These are phyloP conservation scores for Trypanosoma mega DNA, from an alignment of 208 protist genomes.

Conservation along the genomic window DNA sequence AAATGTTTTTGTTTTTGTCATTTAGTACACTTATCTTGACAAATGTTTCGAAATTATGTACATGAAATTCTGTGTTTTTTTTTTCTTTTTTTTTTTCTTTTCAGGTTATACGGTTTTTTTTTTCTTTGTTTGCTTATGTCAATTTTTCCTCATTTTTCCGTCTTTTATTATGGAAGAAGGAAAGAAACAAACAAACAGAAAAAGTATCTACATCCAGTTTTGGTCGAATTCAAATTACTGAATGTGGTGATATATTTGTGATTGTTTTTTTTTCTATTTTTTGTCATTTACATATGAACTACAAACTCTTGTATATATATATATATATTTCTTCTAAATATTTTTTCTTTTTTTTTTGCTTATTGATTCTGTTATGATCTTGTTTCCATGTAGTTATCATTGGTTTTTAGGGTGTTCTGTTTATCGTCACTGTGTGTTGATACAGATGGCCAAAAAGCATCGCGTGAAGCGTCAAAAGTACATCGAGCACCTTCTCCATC, in stretches of 20 bases:
- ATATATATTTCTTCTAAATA: too few relatives aligned
- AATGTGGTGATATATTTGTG: too few relatives aligned
- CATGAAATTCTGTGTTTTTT: neutral
- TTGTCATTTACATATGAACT: too few relatives aligned
- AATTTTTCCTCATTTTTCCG: slow-evolving; percentile 2
- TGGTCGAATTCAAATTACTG: too few relatives aligned
- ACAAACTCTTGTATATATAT: too few relatives aligned
- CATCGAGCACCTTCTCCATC: slow-evolving; percentile 59
- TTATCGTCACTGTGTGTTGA: neutral
- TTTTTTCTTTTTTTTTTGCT: too few relatives aligned
- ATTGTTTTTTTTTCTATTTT: too few relatives aligned
- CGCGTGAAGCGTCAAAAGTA: slow-evolving; percentile 86
- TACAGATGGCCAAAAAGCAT: slow-evolving; percentile 86
- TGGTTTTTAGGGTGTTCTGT: too few relatives aligned
- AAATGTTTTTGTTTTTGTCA: slow-evolving; percentile 4
- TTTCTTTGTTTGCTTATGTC: slow-evolving; percentile 6
- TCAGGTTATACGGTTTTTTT: neutral
- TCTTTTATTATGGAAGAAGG: slow-evolving; percentile 2
- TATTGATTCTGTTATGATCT: too few relatives aligned
- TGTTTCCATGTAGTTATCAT: too few relatives aligned
- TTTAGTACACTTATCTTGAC: too few relatives aligned
- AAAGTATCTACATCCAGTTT: too few relatives aligned
- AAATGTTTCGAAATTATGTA: neutral
- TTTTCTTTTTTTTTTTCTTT: slow-evolving; percentile 1
- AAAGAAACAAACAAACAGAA: neutral